Base-by-base conservation (phyloP, 2,329 filamentous ascomycete genomes). In the Acarospora socialis region DNA sequence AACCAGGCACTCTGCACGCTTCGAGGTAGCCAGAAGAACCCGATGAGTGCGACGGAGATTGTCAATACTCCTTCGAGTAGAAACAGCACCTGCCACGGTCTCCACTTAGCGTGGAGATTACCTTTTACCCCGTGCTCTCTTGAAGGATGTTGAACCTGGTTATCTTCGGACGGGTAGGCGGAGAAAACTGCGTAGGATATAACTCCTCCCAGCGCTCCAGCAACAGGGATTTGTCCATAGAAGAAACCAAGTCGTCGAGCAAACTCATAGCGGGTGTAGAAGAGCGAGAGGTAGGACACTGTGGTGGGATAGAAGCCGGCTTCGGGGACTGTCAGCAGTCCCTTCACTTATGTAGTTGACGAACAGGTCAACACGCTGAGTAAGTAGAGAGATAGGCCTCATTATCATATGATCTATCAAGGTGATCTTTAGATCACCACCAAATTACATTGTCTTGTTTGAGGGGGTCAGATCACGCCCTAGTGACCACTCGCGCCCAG, bases 271-370 rank as follows among this genome's bases (percentile, higher is more conserved):
- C 65, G 60, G 4, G 65, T 67, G 43, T 73, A 73, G 46, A 71
- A 73, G 31, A 68, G 53, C 12, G 65, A 66, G 17, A 73, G 56
- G 40, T 73, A 73, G n/a, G 61, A 60, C 10, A 72, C 66, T 2
- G 65, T 64, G 1, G 67, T 67, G 3, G 69, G 66, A 40, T 73
- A 73, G 44, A 74, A 72, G 3, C 68, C 69, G 29, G 67, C 64
- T 54, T 49, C 47, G 37, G 36, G 42, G 10, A 23, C 27, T 1
- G 38, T 23, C 14, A 36, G 41, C n/a, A n/a, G n/a, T n/a, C n/a
- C n/a, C n/a, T n/a, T n/a, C n/a, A n/a, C n/a, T n/a, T n/a, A n/a
- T n/a, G n/a, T n/a, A n/a, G n/a, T n/a, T n/a, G n/a, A n/a, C n/a
- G n/a, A n/a, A n/a, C n/a, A n/a, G n/a, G n/a, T n/a, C n/a, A n/a